Percentiles rank a stretch among this genome's conserved stretches.
Conservation (phyloP, 116 monocot species). For the Thalassia testudinum region DNA sequence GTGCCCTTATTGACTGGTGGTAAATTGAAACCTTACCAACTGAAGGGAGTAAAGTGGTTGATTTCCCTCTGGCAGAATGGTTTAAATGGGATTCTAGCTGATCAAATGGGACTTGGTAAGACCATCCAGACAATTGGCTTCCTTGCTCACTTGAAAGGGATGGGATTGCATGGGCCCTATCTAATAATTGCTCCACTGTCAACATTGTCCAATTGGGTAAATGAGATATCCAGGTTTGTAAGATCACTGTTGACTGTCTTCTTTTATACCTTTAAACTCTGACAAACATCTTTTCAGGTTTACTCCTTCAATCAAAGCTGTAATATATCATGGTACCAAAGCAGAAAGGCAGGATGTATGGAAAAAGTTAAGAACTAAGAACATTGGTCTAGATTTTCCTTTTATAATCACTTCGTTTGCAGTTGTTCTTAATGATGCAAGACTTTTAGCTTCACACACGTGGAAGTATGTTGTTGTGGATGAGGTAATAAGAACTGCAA, state of each 20-base stretch:
- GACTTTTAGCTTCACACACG: slow-evolving; percentile 29
- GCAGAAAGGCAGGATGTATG: slow-evolving; percentile 44
- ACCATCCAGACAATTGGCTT: slow-evolving; percentile 94
- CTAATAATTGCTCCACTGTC: slow-evolving; percentile 92
- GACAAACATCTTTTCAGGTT: slow-evolving; percentile 31
- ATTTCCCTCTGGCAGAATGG: slow-evolving; percentile 98
- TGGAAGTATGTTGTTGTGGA: slow-evolving; percentile 98
- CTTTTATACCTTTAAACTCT: background rate
- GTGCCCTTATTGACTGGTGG: slow-evolving; percentile 94
- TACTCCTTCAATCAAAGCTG: slow-evolving; percentile 47
- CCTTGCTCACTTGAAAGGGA: slow-evolving; percentile 92
- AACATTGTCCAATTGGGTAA: slow-evolving; percentile 93
- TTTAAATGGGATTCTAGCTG: slow-evolving; percentile 90
- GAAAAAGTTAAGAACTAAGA: slow-evolving; percentile 54
- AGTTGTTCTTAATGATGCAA: slow-evolving; percentile 62
- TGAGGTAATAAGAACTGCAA: slow-evolving; percentile 33
- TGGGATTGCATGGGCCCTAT: slow-evolving; percentile 80
- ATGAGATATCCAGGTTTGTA: slow-evolving; percentile 60
- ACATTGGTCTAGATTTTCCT: slow-evolving; percentile 62
- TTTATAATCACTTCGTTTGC: slow-evolving; percentile 80
- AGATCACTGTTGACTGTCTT: background rate
- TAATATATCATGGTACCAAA: slow-evolving; percentile 83
- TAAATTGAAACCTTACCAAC: slow-evolving; percentile 77
- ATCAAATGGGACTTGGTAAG: slow-evolving; percentile 99
- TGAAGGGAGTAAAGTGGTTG: slow-evolving; percentile 94